Conservation (phyloP, 2,329 filamentous ascomycete genomes). For the Chrysosporium keratinophilum region DNA sequence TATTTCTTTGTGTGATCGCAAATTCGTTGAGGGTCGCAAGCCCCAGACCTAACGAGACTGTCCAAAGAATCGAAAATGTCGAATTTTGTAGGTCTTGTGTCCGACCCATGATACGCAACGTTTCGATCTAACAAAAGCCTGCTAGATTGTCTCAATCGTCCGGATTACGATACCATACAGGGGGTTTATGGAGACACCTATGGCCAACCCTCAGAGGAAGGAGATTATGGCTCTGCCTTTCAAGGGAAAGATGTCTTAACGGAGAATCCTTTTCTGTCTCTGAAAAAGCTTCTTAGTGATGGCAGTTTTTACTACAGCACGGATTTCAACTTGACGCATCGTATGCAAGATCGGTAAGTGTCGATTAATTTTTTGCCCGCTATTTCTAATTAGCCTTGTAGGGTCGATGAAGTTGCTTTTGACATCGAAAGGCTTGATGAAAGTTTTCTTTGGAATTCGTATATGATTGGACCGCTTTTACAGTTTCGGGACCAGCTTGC, state of each 20-base stretch:
- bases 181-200: slow-evolving; percentile 44
- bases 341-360: slow-evolving; percentile 70
- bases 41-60: slow-evolving; percentile 74
- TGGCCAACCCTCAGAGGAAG: slow-evolving; percentile 46
- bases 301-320: slow-evolving; percentile 97
- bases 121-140: slow-evolving; percentile 8
- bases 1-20: slow-evolving; percentile 85
- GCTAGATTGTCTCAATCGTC: slow-evolving; percentile 71
- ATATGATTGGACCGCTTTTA: slow-evolving; percentile 90
- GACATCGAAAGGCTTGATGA: slow-evolving; percentile 89
- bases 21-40: slow-evolving; percentile 67
- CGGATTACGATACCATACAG: slow-evolving; percentile 70
- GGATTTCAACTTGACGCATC: slow-evolving; percentile 93
- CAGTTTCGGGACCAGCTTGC: slow-evolving; percentile 77
- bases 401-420: slow-evolving; percentile 66
- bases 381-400: slow-evolving; percentile 28
- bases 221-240: slow-evolving; percentile 39
- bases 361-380: background rate
- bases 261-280: slow-evolving; percentile 79
- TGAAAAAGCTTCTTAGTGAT: slow-evolving; percentile 85
- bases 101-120: slow-evolving; percentile 5
- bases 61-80: slow-evolving; percentile 75
- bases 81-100: slow-evolving; percentile 54
- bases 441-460: slow-evolving; percentile 93
- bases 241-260: slow-evolving; percentile 59